A percentile compares a stretch with the other conserved stretches of the same genome.
Conservation (phyloP, 1,284 basidiomycete species). For the Acaromyces ingoldii region DNA sequence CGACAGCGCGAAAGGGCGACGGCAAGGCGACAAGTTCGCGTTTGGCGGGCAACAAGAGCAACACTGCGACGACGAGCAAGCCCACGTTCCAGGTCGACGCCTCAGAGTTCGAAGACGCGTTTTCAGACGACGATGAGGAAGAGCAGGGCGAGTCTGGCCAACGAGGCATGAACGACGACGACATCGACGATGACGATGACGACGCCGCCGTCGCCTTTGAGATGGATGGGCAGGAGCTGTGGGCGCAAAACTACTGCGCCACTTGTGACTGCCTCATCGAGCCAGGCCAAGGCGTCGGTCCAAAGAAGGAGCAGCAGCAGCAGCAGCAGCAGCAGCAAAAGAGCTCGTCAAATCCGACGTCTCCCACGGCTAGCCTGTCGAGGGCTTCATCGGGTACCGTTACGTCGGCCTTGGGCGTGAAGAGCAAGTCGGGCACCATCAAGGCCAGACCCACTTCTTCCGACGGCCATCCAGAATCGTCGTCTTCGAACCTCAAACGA, state of each 20-base stretch:
- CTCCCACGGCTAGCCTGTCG: slow-evolving; percentile 6
- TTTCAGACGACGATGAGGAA: slow-evolving; percentile 8
- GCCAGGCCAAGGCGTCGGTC: slow-evolving; percentile 32
- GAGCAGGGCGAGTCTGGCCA: no score
- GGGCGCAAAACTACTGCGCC: slow-evolving; percentile 39
- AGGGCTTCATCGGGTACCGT: neutral
- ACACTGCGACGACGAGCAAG: neutral
- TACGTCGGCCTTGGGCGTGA: slow-evolving; percentile 14
- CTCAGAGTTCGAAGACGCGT: neutral
- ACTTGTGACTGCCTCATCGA: slow-evolving; percentile 44
- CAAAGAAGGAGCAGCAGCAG: neutral
- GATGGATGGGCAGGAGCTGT: slow-evolving; percentile 44
- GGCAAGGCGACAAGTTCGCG: neutral
- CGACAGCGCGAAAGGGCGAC: neutral
- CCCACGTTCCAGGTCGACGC: neutral
- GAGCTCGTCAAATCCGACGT: neutral
- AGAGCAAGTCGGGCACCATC: slow-evolving; percentile 33
- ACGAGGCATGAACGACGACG: no score
- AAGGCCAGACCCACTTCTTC: slow-evolving; percentile 18
- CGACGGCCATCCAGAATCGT: neutral
- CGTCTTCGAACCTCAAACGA: slow-evolving; percentile 16
- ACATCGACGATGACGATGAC: slow-evolving; percentile 30
- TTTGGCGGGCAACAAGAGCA: neutral
- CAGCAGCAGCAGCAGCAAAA: neutral
- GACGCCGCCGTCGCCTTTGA: slow-evolving; percentile 35